Percentiles rank a stretch among this genome's conserved stretches.
These are phyloP conservation scores for Glycine soja DNA, from an alignment of 306 rosid species.

Conservation along the genomic window DNA sequence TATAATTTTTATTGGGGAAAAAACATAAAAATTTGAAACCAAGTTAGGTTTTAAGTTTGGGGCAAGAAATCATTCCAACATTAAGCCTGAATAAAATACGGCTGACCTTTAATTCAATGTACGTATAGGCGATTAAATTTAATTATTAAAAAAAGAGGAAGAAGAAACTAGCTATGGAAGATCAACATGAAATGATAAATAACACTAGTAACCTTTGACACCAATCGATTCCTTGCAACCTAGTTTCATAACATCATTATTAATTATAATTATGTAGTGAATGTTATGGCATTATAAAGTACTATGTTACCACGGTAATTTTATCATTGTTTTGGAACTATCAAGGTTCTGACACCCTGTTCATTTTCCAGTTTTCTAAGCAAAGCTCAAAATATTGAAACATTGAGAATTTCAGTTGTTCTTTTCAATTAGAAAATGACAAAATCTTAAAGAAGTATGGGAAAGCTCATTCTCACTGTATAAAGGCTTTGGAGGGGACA, in stretches of 20 bases:
- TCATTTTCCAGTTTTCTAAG: slow-evolving; percentile 24
- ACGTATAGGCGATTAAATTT: background rate
- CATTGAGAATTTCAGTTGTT: slow-evolving; percentile 56
- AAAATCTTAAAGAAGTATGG: slow-evolving; percentile 61
- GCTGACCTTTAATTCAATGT: background rate
- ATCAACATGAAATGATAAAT: slow-evolving; percentile 21
- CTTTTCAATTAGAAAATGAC: slow-evolving; percentile 73
- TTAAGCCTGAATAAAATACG: background rate
- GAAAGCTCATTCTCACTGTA: slow-evolving; percentile 90
- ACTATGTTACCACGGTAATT: slow-evolving; percentile 41
- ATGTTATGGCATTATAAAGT: slow-evolving; percentile 26
- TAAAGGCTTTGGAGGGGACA: slow-evolving; percentile 68
- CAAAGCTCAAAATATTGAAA: slow-evolving; percentile 40
- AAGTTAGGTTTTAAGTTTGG: background rate
- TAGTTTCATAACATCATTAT: slow-evolving; percentile 42
- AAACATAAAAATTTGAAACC: too few relatives aligned
- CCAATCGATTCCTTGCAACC: slow-evolving; percentile 21
- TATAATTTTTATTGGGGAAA: too few relatives aligned
- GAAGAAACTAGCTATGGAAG: background rate
- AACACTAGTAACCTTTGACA: background rate
- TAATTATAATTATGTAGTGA: slow-evolving; percentile 11
- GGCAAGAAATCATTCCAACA: background rate
- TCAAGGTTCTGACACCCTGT: slow-evolving; percentile 52
- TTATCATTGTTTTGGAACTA: slow-evolving; percentile 42
- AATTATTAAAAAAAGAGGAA: background rate